phyloP scores from a whole-genome alignment of 371 early-diverging fungal species.

The Circinella umbellata region DNA sequence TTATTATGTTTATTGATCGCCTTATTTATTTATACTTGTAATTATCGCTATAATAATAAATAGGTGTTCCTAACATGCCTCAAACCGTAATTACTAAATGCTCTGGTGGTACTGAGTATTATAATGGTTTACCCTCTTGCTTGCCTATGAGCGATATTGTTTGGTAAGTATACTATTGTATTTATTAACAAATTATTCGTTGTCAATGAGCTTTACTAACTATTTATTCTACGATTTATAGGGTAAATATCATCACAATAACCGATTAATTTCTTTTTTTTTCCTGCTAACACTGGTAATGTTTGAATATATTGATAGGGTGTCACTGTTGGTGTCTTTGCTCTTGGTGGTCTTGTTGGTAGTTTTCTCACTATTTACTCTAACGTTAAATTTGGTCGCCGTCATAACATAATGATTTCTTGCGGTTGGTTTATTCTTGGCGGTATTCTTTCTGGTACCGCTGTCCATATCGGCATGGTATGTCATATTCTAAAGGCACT shows the following conservation, averaged over 20 bases:
- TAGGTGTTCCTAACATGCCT: conserved; percentile 58
- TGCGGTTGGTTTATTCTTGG: conserved; percentile 42
- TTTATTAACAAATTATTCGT: no score
- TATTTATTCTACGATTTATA: neutral
- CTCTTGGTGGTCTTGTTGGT: conserved; percentile 54
- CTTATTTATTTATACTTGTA: neutral
- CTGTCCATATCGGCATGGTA: conserved; percentile 50
- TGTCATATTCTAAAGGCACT: neutral
- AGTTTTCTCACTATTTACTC: conserved; percentile 42
- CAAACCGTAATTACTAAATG: conserved; percentile 41
- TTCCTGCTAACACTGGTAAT: neutral
- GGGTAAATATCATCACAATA: neutral
- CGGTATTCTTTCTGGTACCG: conserved; percentile 42
- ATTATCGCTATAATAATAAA: conserved; percentile 1
- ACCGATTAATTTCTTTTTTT: neutral
- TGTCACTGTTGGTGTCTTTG: conserved; percentile 48
- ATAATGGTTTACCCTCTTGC: conserved; percentile 40
- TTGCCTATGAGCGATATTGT: conserved; percentile 44
- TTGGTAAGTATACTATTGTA: conserved; percentile 22
- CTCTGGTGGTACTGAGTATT: conserved; percentile 26
- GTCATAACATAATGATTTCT: conserved; percentile 46
- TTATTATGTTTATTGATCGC: neutral
- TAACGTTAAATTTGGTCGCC: conserved; percentile 44
- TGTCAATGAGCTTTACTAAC: neutral
- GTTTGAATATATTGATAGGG: conserved; percentile 27